These are phyloP conservation scores for Coniochaeta prunicola DNA, from an alignment of 2,329 filamentous ascomycete genomes.

Conservation along the genomic window DNA sequence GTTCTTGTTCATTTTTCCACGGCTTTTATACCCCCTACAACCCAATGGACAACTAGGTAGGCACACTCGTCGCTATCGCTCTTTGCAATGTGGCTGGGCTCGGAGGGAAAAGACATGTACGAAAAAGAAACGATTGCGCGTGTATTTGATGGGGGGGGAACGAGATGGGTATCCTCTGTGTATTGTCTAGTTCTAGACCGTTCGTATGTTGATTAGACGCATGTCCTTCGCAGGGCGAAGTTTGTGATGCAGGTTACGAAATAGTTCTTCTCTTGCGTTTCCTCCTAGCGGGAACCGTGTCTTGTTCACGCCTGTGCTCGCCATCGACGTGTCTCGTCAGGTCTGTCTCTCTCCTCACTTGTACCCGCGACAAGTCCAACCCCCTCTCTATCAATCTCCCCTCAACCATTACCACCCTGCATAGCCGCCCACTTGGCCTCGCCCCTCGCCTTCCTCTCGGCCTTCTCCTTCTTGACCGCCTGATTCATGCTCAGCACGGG, in stretches of 20 bases:
- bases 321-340: too few relatives aligned
- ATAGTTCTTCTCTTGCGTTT: not conserved
- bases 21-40: not conserved
- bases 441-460: slow-evolving; percentile 35
- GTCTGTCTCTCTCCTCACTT: too few relatives aligned
- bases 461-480: slow-evolving; percentile 60
- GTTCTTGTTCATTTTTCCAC: not conserved
- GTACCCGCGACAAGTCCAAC: too few relatives aligned
- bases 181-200: not conserved
- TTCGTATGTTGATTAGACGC: not conserved
- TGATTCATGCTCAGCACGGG: slow-evolving; percentile 56
- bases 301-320: not conserved
- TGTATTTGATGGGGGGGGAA: not conserved
- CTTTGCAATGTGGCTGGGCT: not conserved
- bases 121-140: not conserved
- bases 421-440: slow-evolving; percentile 19
- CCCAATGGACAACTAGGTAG: not conserved
- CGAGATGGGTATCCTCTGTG: not conserved
- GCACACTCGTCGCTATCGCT: not conserved
- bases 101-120: not conserved
- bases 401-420: not conserved
- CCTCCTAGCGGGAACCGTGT: not conserved
- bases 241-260: not conserved
- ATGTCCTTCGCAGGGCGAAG: not conserved
- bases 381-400: not conserved